Evolutionary conservation across 2,329 filamentous ascomycete species (phyloP).

Genomic region (Fusarium fujikuroi): DNA sequence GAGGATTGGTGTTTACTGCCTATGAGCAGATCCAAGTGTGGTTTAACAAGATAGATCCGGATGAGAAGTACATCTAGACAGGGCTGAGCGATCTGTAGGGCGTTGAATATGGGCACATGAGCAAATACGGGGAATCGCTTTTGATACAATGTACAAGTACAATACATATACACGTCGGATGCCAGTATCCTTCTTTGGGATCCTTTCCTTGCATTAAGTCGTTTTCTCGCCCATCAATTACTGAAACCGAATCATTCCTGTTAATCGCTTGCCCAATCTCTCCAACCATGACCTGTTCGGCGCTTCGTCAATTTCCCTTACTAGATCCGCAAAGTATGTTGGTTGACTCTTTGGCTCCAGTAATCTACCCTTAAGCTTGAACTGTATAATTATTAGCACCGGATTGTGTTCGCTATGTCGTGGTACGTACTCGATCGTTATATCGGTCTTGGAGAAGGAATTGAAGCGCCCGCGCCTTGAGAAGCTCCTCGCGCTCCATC

Average conservation of each 20-base stretch:
- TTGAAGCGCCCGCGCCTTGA: slow-evolving; percentile 69
- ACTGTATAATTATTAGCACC: slow-evolving; percentile 43
- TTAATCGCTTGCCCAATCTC: slow-evolving; percentile 63
- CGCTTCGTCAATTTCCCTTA: slow-evolving; percentile 71
- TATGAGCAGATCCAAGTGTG: slow-evolving; percentile 89
- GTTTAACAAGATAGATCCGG: slow-evolving; percentile 82
- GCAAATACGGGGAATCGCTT: slow-evolving; percentile 26
- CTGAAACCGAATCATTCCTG: slow-evolving; percentile 68
- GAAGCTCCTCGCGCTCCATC: slow-evolving; percentile 61
- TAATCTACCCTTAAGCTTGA: slow-evolving; percentile 58
- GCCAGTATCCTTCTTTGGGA: slow-evolving; percentile 33
- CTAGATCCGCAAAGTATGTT: slow-evolving; percentile 69
- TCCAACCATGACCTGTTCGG: slow-evolving; percentile 66
- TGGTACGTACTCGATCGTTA: slow-evolving; percentile 60
- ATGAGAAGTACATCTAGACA: slow-evolving; percentile 79
- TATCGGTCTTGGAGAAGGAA: slow-evolving; percentile 70
- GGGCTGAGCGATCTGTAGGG: slow-evolving; percentile 1
- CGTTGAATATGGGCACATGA: slow-evolving; percentile 27
- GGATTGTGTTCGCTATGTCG: not conserved
- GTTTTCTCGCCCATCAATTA: slow-evolving; percentile 46
- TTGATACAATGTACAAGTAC: slow-evolving; percentile 45
- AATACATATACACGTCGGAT: slow-evolving; percentile 38
- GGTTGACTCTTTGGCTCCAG: slow-evolving; percentile 71
- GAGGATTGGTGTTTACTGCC: slow-evolving; percentile 98
- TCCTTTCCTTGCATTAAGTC: slow-evolving; percentile 24